Base-by-base conservation (phyloP, 2,329 filamentous ascomycete species). In the Botrytis porri region DNA sequence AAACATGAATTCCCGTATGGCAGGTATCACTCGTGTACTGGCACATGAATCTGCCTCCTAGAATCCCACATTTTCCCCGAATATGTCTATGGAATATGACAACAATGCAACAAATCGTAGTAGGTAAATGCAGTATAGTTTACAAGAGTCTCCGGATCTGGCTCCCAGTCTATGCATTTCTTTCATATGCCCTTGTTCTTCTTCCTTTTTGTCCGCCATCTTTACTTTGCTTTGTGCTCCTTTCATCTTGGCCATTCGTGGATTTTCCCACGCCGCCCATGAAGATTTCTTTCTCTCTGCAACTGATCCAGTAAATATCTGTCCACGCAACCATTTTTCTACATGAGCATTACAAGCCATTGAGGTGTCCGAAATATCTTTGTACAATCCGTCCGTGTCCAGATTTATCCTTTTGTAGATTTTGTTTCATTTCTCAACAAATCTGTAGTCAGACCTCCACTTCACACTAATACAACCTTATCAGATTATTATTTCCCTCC, bases 401-500 rank as follows among this genome's bases (percentile, higher is more conserved):
- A 45, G 18, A 20, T 12, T 20, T 7, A 20, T 7, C 39, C 8
- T 45, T 45, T 7, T 45, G 18, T 45, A 8, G 8, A 45, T 2
- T 20, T 43, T 45, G 18, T 8, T 45, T 45, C 43, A 45, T 22
- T 45, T 20, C 43, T 45, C 18, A 8, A 20, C 4, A 8, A 45
- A 20, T 6, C 41, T 7, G 7, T 25, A 14, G 0, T 51, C 22
- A 8, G 22, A 51, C 1, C 10, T n/a, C 12, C 10, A 22, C 48
- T 25, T 4, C 48, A 51, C 10, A 4, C 12, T 0, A 14, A 51
- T 51, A 16, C 4, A 51, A n/a, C 10, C 12, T n/a, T 12, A 51
- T 5, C n/a, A 0, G 10, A n/a, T 16, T 51, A 5, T 51, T n/a
- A 51, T 0, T 6, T 51, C 4, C 12, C 5, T 51, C 10, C 8